Conservation (phyloP, 2,329 filamentous ascomycete species). For the Elsinoe perseae region DNA sequence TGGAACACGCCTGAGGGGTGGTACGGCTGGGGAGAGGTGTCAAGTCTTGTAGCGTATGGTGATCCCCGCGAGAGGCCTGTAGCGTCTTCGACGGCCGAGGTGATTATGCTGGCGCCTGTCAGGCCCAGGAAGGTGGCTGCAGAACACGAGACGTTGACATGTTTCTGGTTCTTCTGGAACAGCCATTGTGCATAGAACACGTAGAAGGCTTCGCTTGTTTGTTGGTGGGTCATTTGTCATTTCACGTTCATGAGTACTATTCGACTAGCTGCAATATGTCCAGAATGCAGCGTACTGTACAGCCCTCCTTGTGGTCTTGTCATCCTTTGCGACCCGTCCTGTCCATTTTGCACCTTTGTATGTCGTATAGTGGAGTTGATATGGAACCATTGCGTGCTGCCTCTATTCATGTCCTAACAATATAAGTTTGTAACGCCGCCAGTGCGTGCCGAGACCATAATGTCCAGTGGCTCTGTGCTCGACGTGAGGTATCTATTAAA, state of each 20-base stretch:
- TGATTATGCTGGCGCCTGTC: background rate
- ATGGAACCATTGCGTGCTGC: background rate
- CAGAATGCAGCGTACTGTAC: conserved; percentile 10
- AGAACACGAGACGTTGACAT: background rate
- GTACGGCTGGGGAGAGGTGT: conserved; percentile 2
- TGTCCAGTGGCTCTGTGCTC: background rate
- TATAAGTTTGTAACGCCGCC: background rate
- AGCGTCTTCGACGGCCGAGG: background rate
- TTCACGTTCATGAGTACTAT: background rate
- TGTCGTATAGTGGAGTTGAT: background rate
- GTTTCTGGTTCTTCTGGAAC: background rate
- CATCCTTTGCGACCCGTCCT: background rate
- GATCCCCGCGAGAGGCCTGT: background rate
- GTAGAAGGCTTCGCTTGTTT: background rate
- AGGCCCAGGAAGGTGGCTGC: background rate
- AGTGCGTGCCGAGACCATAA: background rate
- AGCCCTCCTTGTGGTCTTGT: background rate
- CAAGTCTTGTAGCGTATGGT: conserved; percentile 4
- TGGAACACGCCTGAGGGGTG: background rate
- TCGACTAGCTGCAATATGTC: conserved; percentile 5
- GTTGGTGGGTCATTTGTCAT: background rate
- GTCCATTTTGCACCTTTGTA: background rate
- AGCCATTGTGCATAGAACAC: background rate
- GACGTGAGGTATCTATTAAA: background rate
- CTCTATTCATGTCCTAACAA: background rate